Percentiles rank a stretch among this genome's conserved stretches.
These are phyloP conservation scores for Colletotrichum horii DNA, from an alignment of 2,329 filamentous ascomycete genomes.

Conservation along the genomic window DNA sequence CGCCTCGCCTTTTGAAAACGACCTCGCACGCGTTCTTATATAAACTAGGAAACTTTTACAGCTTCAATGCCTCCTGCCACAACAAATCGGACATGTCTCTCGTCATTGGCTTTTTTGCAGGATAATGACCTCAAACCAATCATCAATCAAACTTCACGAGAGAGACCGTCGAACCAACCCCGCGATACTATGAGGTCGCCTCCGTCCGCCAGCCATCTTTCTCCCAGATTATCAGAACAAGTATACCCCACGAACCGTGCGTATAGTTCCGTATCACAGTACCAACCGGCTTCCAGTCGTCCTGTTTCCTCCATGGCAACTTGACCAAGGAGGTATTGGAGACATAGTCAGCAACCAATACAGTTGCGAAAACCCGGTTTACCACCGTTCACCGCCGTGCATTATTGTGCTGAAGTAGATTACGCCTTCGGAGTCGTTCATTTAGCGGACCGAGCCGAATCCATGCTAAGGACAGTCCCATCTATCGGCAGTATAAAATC, in stretches of 20 bases:
- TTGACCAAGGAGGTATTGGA: not conserved
- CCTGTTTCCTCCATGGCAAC: not conserved
- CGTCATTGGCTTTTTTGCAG: too few relatives aligned
- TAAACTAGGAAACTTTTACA: not conserved
- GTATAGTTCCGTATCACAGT: not conserved
- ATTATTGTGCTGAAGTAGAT: not conserved
- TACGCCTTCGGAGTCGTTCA: not conserved
- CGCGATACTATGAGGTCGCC: fast-evolving
- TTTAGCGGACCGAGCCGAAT: not conserved
- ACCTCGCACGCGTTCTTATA: not conserved
- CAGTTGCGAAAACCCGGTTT: not conserved
- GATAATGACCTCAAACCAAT: not conserved
- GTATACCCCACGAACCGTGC: fast-evolving
- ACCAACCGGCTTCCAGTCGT: not conserved
- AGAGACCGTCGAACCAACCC: fast-evolving
- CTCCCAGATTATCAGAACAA: fast-evolving
- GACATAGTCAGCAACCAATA: not conserved
- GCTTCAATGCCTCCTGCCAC: too few relatives aligned
- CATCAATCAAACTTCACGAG: fast-evolving
- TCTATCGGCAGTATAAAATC: not conserved
- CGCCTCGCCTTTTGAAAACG: fast-evolving
- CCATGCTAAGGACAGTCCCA: not conserved
- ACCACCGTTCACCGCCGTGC: too few relatives aligned
- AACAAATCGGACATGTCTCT: too few relatives aligned
- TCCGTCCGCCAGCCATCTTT: not conserved